Conservation (phyloP, 2,329 filamentous ascomycete genomes). For the Alternaria sp. region DNA sequence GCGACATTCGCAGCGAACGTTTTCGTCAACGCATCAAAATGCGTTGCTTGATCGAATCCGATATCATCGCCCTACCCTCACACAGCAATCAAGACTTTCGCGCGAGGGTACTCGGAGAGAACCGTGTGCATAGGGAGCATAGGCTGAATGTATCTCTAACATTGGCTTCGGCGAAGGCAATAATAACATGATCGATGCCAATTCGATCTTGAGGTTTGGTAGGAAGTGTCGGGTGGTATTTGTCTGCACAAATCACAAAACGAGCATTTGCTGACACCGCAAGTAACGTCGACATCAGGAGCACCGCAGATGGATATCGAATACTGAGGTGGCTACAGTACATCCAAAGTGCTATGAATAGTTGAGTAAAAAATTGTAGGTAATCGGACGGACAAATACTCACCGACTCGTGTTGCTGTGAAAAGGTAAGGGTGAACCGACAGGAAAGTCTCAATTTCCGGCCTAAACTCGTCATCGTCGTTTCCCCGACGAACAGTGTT, state of each 20-base stretch:
- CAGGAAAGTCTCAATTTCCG: slow-evolving; percentile 8
- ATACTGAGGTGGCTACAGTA: too few relatives aligned
- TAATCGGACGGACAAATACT: too few relatives aligned
- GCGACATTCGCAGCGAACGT: slow-evolving; percentile 71
- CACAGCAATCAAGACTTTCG: slow-evolving; percentile 74
- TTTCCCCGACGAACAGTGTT: too few relatives aligned
- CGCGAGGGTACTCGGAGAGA: slow-evolving; percentile 62
- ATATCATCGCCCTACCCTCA: slow-evolving; percentile 76
- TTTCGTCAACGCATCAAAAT: slow-evolving; percentile 51
- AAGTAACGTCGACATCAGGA: slow-evolving; percentile 15
- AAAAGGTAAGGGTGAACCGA: slow-evolving; percentile 20
- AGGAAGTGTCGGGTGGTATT: slow-evolving; percentile 47
- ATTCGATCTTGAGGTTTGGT: slow-evolving; percentile 37
- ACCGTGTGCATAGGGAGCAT: slow-evolving; percentile 62
- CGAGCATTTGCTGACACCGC: slow-evolving; percentile 29
- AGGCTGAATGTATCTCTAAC: slow-evolving; percentile 58
- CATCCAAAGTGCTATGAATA: too few relatives aligned
- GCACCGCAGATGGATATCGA: too few relatives aligned
- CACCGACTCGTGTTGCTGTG: too few relatives aligned
- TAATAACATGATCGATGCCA: slow-evolving; percentile 46
- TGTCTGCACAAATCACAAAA: slow-evolving; percentile 45
- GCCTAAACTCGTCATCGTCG: too few relatives aligned
- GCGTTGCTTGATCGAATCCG: slow-evolving; percentile 68
- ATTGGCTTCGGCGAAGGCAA: slow-evolving; percentile 51
- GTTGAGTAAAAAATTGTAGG: too few relatives aligned